Base-by-base conservation (phyloP, 148 eudicot genomes). In the Fagopyrum homotropicum region DNA sequence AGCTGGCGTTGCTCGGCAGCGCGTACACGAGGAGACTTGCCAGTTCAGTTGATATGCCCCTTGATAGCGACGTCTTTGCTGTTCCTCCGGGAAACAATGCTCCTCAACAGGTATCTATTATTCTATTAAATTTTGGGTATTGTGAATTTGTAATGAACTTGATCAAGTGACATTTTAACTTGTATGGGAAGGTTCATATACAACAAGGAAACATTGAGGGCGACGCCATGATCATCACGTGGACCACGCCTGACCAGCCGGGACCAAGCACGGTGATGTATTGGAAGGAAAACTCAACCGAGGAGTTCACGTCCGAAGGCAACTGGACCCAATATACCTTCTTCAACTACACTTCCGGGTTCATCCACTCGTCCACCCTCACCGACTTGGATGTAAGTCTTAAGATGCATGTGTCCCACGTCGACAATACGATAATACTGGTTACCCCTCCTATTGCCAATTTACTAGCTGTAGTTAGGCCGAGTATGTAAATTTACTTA, bases 161-260 rank as follows among this genome's bases (percentile, higher is more conserved):
- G 26, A 22, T 22, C 26, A 22, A 22, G 26, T 22, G 26, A 22
- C 26, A 22, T 22, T 22, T 22, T 22, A 22, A 22, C 26, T 22
- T 22, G 26, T 22, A 22, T 22, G 14, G 57, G 5, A 52, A 92
- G 97, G 97, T 92, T 78, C 97, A 90, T 75, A 88, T 91, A 77
- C 89, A 94, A 57, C 97, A 89, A 88, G 97, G 97, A 45, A 91
- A 89, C 77, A 80, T 82, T 77, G 85, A 75, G 76, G 97, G 94
- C 52, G 86, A 78, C 72, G 92, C 81, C 35, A 83, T 91, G 64
- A 88, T 92, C 45, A 78, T 92, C 72, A 89, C 97, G 46, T 92
- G 97, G 94, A 81, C 84, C 69, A 92, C 97, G 35, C 85, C 88
- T 2, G 88, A 86, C 72, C 88, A 92, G 78, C 88, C 87, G 45